Conservation (phyloP, 1,139 yeast species). For the Suhomyces ambrosiae region DNA sequence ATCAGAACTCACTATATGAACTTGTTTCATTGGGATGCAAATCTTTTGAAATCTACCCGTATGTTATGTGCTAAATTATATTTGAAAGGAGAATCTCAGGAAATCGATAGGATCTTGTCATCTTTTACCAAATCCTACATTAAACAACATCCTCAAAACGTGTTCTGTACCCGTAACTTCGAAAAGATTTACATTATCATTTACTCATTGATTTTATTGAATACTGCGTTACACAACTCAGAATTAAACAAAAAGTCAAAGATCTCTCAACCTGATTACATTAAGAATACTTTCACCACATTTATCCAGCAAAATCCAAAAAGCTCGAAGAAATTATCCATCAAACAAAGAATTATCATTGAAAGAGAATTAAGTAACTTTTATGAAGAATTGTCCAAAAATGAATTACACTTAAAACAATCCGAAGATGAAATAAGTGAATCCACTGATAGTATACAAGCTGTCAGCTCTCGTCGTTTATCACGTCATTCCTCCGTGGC, state of each 20-base stretch:
- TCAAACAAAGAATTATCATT: slow-evolving; percentile 44
- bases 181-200: slow-evolving; percentile 73
- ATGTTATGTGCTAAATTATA: slow-evolving; percentile 64
- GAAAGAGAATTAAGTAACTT: slow-evolving; percentile 46
- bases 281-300: slow-evolving; percentile 56
- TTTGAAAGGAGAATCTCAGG: slow-evolving; percentile 83
- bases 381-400: slow-evolving; percentile 43
- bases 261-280: slow-evolving; percentile 52
- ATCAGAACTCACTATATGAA: slow-evolving; percentile 51
- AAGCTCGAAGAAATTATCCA: slow-evolving; percentile 31
- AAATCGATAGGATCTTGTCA: slow-evolving; percentile 72
- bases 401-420: slow-evolving; percentile 45
- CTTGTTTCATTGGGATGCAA: slow-evolving; percentile 50
- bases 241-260: slow-evolving; percentile 44
- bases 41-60: slow-evolving; percentile 58
- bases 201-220: slow-evolving; percentile 71
- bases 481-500: slow-evolving; percentile 16
- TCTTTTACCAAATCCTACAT: slow-evolving; percentile 72
- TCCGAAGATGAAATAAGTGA: slow-evolving; percentile 17
- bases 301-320: slow-evolving; percentile 38
- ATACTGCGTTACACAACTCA: slow-evolving; percentile 65
- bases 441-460: slow-evolving; percentile 3
- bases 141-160: slow-evolving; percentile 49
- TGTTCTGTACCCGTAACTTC: slow-evolving; percentile 53
- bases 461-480: slow-evolving; percentile 15